These are phyloP conservation scores for Dictyostelium capitatum DNA, from an alignment of 78 protist genomes.

Conservation along the genomic window DNA sequence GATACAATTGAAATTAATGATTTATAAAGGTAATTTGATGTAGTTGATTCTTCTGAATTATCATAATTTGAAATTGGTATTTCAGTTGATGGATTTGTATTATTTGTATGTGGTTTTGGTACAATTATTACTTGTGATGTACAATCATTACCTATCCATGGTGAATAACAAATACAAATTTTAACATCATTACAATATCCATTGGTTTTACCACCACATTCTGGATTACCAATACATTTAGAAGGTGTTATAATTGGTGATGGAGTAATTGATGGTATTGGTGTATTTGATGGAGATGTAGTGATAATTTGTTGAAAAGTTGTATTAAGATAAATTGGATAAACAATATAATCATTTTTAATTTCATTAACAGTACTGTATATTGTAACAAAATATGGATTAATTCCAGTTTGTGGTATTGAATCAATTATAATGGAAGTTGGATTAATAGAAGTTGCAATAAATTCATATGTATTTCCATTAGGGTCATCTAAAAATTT, in stretches of 20 bases:
- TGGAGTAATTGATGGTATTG: background rate
- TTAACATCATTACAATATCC: conserved; percentile 4
- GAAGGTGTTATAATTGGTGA: background rate
- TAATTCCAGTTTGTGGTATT: no score
- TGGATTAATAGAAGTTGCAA: no score
- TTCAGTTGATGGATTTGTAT: background rate
- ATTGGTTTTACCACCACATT: conserved; percentile 15
- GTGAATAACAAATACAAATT: background rate
- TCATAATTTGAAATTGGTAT: background rate
- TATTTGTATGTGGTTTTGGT: conserved; percentile 4
- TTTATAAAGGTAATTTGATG: background rate
- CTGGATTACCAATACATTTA: conserved; percentile 14
- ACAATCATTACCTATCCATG: conserved; percentile 26
- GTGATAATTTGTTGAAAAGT: background rate
- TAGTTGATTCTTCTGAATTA: background rate
- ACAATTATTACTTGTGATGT: background rate
- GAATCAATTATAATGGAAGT: no score
- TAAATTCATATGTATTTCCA: no score
- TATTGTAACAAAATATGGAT: no score
- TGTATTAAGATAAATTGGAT: no score
- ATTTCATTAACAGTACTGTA: background rate
- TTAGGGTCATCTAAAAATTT: background rate
- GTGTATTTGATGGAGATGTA: background rate
- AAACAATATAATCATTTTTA: background rate
- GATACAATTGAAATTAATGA: conserved; percentile 18